Conservation (phyloP, 2,329 filamentous ascomycete genomes). For the Mycocentrospora acerina region DNA sequence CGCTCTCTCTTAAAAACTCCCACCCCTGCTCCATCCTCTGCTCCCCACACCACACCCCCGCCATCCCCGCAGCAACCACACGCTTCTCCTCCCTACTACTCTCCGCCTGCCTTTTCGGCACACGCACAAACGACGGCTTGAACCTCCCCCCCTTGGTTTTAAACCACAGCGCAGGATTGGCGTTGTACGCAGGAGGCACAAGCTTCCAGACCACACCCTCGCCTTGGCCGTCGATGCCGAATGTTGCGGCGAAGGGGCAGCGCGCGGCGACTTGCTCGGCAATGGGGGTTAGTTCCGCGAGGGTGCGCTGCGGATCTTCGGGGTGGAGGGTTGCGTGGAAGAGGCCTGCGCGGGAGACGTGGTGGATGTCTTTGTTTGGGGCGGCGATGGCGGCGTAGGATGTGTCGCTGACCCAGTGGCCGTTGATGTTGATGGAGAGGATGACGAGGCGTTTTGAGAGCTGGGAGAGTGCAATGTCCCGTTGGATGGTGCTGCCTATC, state of each 20-base stretch:
- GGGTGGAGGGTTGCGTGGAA: slow-evolving; percentile 20
- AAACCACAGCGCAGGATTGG: slow-evolving; percentile 23
- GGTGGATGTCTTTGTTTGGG: slow-evolving; percentile 22
- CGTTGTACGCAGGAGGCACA: slow-evolving; percentile 7
- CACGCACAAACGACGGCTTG: slow-evolving; percentile 23
- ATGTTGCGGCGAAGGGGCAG: slow-evolving; percentile 28
- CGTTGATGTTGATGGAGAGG: slow-evolving; percentile 28
- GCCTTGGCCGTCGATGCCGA: slow-evolving; percentile 22
- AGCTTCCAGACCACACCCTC: slow-evolving; percentile 34
- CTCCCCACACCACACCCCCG: slow-evolving; percentile 20
- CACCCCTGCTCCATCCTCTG: slow-evolving; percentile 28
- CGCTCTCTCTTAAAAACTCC: slow-evolving; percentile 24
- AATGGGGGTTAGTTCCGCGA: slow-evolving; percentile 11
- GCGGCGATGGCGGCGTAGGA: slow-evolving; percentile 22
- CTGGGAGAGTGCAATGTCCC: slow-evolving; percentile 24
- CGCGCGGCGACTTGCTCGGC: slow-evolving; percentile 20
- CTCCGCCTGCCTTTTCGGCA: slow-evolving; percentile 14
- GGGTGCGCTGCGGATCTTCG: slow-evolving; percentile 10
- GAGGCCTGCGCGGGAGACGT: slow-evolving; percentile 23
- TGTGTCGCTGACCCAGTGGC: slow-evolving; percentile 24
- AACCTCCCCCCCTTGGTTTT: slow-evolving; percentile 31
- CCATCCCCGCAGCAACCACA: slow-evolving; percentile 13
- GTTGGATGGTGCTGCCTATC: slow-evolving; percentile 32
- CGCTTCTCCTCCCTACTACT: slow-evolving; percentile 9
- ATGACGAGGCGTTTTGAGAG: slow-evolving; percentile 31